A percentile compares a stretch with the other conserved stretches of the same genome.
phyloP scores from a whole-genome alignment of 768 basidiomycete species.

The Boletales sp. region DNA sequence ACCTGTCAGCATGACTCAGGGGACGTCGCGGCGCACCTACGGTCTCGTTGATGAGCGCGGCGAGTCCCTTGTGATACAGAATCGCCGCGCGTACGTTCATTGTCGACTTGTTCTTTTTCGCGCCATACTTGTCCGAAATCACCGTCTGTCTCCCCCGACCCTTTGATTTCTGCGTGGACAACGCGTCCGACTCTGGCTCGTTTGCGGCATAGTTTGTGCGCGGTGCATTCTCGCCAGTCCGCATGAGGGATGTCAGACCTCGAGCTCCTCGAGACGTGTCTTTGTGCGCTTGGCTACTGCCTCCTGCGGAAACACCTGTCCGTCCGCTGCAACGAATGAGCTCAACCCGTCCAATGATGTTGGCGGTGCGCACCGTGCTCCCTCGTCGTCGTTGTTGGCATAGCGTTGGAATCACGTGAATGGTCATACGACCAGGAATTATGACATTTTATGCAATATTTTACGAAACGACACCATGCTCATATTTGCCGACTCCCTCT shows the following conservation, averaged over 20 bases:
- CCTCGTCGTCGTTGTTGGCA: constrained; percentile 23
- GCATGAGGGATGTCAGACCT: constrained; percentile 41
- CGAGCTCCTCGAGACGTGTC: constrained; percentile 80
- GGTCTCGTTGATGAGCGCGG: constrained; percentile 73
- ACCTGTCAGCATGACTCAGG: constrained; percentile 1
- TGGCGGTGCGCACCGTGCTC: constrained; percentile 30
- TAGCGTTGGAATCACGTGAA: not conserved
- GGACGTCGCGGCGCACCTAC: constrained; percentile 40
- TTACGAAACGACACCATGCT: constrained; percentile 28
- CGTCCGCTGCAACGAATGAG: not conserved
- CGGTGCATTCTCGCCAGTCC: constrained; percentile 35
- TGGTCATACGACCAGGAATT: too few species aligned
- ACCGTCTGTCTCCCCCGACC: constrained; percentile 68
- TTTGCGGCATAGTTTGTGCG: constrained; percentile 72
- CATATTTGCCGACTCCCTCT: constrained; percentile 17
- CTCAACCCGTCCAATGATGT: not conserved
- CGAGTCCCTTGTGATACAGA: constrained; percentile 77
- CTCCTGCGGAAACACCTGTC: constrained; percentile 51
- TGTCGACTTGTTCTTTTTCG: constrained; percentile 74
- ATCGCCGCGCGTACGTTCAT: constrained; percentile 79
- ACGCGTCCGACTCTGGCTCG: constrained; percentile 28
- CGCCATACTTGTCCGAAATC: constrained; percentile 68
- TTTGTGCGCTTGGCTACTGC: constrained; percentile 72
- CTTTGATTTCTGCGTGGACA: constrained; percentile 36
- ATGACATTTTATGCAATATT: not conserved